Base-by-base conservation (phyloP, 2,329 filamentous ascomycete genomes). In the Ceratocystiopsis minuta region DNA sequence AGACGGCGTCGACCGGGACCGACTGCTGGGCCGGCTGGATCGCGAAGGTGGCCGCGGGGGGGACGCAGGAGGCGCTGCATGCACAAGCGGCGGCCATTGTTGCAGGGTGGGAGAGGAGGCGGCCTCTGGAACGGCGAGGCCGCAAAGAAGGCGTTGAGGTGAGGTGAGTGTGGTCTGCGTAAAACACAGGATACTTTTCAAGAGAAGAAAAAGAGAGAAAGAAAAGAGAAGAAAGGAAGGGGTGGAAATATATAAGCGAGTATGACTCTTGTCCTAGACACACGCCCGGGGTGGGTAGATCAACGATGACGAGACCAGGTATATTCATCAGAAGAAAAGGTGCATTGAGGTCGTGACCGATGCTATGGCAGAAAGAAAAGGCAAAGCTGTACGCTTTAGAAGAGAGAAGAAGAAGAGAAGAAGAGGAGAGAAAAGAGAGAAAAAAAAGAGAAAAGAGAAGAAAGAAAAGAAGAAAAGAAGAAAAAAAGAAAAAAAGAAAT, bases 71-170 rank as follows among this genome's bases (percentile, higher is more conserved):
- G 11, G 45, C 38, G 6, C 44, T 14, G 20, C 44, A 12, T 31
- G 45, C 16, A 33, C 37, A 34, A 35, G 37, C 37, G 32, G 42
- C 32, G n/a, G n/a, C 49, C 49, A 50, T 50, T 44, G 43, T 49
- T 47, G 47, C 49, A 50, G 49, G 41, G 39, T 49, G 31, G 20
- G 20, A 7, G 20, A 32, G 16, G 24, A 16, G 39, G 17, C 39
- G 49, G 43, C 49, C 48, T 46, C 48, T n/a, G 31, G 36, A 17
- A 34, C 16, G 42, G 39, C 45, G 40, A 45, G 34, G 42, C 44
- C 46, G 41, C 18, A 4, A 37, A 38, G 32, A 17, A 42, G 15
- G 17, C 40, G 40, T 10, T 4, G 17, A 14, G n/a, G n/a, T n/a
- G n/a, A n/a, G n/a, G n/a, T n/a, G n/a, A n/a, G n/a, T n/a, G n/a